Conservation (phyloP, 1,284 basidiomycete genomes). For the Fistulinella cinereoalba region DNA sequence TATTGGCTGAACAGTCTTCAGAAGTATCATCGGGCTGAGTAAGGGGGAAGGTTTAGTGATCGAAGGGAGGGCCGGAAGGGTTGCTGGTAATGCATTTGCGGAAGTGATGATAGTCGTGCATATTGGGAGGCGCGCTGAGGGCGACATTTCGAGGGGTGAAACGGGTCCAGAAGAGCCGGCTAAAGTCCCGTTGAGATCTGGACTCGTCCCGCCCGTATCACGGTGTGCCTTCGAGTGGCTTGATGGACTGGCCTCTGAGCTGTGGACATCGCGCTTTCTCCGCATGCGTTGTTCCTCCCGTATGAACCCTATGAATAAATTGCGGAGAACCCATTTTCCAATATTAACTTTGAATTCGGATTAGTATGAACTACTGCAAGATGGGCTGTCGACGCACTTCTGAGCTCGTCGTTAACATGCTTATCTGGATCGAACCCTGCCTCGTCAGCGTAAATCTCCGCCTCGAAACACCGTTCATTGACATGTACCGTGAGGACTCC, state of each 20-base stretch:
- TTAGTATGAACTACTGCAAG: slow-evolving; percentile 13
- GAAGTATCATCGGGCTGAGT: slow-evolving; percentile 55
- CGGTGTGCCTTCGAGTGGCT: slow-evolving; percentile 20
- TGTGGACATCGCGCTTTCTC: slow-evolving; percentile 33
- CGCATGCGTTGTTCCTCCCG: slow-evolving; percentile 56
- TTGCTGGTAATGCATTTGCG: slow-evolving; percentile 49
- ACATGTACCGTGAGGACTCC: slow-evolving; percentile 89
- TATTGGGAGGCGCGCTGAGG: slow-evolving; percentile 12
- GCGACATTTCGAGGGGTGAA: slow-evolving; percentile 32
- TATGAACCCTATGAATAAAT: slow-evolving; percentile 70
- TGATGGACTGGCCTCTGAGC: slow-evolving; percentile 20
- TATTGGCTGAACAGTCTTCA: slow-evolving; percentile 35
- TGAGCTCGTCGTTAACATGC: slow-evolving; percentile 71
- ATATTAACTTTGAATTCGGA: slow-evolving; percentile 59
- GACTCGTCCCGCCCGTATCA: slow-evolving; percentile 26
- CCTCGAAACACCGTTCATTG: slow-evolving; percentile 86
- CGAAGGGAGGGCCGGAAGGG: slow-evolving; percentile 47
- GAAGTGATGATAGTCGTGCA: slow-evolving; percentile 26
- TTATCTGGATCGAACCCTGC: slow-evolving; percentile 61
- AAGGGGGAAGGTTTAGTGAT: slow-evolving; percentile 50
- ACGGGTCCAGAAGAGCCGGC: slow-evolving; percentile 27
- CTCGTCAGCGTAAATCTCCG: slow-evolving; percentile 94
- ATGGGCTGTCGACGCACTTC: slow-evolving; percentile 53
- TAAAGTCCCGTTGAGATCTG: slow-evolving; percentile 29
- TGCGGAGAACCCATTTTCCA: slow-evolving; percentile 77